phyloP scores from a whole-genome alignment of 225 moss, liverwort and hornwort genomes.

The Physcomitrellopsis africana region DNA sequence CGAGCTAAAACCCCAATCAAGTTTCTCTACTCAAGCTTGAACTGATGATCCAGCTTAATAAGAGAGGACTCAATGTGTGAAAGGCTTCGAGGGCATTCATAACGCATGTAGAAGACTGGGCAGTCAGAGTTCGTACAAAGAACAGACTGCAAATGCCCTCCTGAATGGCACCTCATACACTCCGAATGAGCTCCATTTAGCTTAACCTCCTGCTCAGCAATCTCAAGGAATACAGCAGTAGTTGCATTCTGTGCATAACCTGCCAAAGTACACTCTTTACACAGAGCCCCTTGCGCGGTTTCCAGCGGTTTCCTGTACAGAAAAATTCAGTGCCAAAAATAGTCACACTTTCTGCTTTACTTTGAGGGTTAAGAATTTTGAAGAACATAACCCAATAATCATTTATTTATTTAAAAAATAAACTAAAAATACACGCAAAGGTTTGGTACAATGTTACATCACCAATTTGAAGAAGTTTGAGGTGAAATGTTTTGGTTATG shows the following conservation, averaged over 20 bases:
- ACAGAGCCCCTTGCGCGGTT: slow-evolving; percentile 42
- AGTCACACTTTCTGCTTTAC: slow-evolving; percentile 5
- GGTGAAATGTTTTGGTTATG: not conserved
- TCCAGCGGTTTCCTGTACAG: slow-evolving; percentile 54
- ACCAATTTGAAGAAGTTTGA: slow-evolving; percentile 5
- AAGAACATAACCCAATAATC: not conserved
- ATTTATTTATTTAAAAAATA: too few relatives aligned
- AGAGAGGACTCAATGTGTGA: slow-evolving; percentile 41
- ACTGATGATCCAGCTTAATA: slow-evolving; percentile 50
- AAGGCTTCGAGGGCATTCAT: slow-evolving; percentile 50
- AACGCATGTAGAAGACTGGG: slow-evolving; percentile 56
- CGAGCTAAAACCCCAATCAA: not conserved
- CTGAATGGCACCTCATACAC: slow-evolving; percentile 59
- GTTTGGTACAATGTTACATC: not conserved
- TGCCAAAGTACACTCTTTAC: slow-evolving; percentile 47
- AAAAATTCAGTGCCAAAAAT: slow-evolving; percentile 15
- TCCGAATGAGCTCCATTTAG: slow-evolving; percentile 44
- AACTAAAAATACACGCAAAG: too few relatives aligned
- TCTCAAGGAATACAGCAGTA: slow-evolving; percentile 32
- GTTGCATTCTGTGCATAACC: slow-evolving; percentile 55
- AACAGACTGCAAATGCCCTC: slow-evolving; percentile 56
- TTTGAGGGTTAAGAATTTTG: not conserved
- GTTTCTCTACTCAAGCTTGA: slow-evolving; percentile 30
- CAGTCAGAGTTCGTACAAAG: slow-evolving; percentile 62
- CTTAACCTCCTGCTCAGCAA: slow-evolving; percentile 57